Conservation (phyloP, 2,329 filamentous ascomycete species). For the Alternaria ethzedia region DNA sequence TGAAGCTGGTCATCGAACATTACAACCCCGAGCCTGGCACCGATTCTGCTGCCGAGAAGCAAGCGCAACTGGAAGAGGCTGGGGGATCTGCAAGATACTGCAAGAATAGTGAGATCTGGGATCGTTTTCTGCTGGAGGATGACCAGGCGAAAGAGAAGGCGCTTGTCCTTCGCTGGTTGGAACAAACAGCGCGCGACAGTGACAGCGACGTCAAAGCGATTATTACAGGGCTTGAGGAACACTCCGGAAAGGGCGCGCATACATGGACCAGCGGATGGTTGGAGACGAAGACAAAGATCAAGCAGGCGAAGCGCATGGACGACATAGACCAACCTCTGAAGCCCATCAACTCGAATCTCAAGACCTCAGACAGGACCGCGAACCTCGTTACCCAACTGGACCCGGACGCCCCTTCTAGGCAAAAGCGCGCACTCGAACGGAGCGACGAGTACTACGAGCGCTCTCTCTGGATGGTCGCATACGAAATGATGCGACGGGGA, state of each 20-base stretch:
- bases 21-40: slow-evolving; percentile 57
- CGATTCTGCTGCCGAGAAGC: slow-evolving; percentile 41
- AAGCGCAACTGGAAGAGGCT: slow-evolving; percentile 37
- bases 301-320: slow-evolving; percentile 82
- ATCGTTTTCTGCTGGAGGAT: slow-evolving; percentile 76
- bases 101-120: slow-evolving; percentile 68
- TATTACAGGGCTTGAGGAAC: slow-evolving; percentile 72
- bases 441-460: slow-evolving; percentile 89
- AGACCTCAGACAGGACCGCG: slow-evolving; percentile 58
- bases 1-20: slow-evolving; percentile 76
- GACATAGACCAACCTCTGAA: slow-evolving; percentile 34
- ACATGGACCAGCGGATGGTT: slow-evolving; percentile 90
- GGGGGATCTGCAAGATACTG: slow-evolving; percentile 58
- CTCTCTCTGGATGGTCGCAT: slow-evolving; percentile 92
- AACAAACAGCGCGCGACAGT: slow-evolving; percentile 72
- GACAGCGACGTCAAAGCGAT: slow-evolving; percentile 76
- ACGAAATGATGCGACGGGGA: slow-evolving; percentile 89
- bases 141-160: slow-evolving; percentile 77
- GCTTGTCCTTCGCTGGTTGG: slow-evolving; percentile 84
- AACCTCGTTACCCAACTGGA: slow-evolving; percentile 84
- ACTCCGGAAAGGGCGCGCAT: slow-evolving; percentile 67
- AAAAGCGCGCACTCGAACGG: slow-evolving; percentile 75
- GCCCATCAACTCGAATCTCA: slow-evolving; percentile 55
- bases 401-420: slow-evolving; percentile 84
- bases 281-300: slow-evolving; percentile 88